Evolutionary conservation across 805 yeast genomes (phyloP).

Genomic region (Yamadazyma akitaensis): DNA sequence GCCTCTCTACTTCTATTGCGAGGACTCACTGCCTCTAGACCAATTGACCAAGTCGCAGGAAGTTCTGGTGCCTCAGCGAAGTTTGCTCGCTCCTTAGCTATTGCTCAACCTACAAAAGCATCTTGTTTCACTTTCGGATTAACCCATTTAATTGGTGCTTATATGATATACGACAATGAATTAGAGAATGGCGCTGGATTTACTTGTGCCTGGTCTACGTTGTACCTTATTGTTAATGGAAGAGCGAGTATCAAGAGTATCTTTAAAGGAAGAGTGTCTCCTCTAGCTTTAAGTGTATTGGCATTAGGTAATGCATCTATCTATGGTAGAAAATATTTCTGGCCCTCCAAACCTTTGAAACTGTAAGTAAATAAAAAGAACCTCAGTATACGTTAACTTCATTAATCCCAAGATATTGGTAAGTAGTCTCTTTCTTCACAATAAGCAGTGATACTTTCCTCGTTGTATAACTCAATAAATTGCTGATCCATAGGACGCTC

Average conservation of each 20-base stretch:
- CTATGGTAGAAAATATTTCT: slow-evolving; percentile 70
- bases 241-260: slow-evolving; percentile 50
- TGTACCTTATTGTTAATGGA: slow-evolving; percentile 73
- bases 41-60: slow-evolving; percentile 15
- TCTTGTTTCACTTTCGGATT: slow-evolving; percentile 57
- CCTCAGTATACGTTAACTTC: slow-evolving; percentile 11
- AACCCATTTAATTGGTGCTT: slow-evolving; percentile 64
- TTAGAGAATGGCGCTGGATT: slow-evolving; percentile 78
- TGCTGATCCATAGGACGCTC: slow-evolving; percentile 95
- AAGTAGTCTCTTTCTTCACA: slow-evolving; percentile 56
- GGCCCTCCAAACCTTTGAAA: slow-evolving; percentile 22
- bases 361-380: background rate
- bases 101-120: slow-evolving; percentile 32
- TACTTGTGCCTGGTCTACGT: slow-evolving; percentile 72
- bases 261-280: slow-evolving; percentile 58
- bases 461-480: slow-evolving; percentile 86
- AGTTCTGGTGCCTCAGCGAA: slow-evolving; percentile 19
- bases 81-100: slow-evolving; percentile 18
- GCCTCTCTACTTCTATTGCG: slow-evolving; percentile 15
- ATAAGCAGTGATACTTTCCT: slow-evolving; percentile 51
- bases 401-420: slow-evolving; percentile 64
- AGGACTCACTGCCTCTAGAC: slow-evolving; percentile 15
- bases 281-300: slow-evolving; percentile 53
- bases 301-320: slow-evolving; percentile 61
- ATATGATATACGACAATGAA: slow-evolving; percentile 76